These are phyloP conservation scores for Isabelozyma heimii DNA, from an alignment of 805 yeast genomes.

Conservation along the genomic window DNA sequence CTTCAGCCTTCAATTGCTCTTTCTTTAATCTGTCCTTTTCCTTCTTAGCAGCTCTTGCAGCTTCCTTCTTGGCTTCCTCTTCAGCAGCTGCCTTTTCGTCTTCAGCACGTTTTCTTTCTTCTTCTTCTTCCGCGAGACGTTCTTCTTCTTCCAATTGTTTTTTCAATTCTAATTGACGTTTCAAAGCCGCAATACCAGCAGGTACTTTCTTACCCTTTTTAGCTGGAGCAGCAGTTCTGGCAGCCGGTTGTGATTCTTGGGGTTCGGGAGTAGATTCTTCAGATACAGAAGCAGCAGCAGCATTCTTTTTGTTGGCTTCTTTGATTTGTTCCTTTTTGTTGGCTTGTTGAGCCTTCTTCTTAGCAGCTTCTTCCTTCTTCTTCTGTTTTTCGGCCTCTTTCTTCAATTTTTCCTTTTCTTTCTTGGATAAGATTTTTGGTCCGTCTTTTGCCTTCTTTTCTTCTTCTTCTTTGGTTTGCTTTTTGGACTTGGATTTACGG, in stretches of 20 bases:
- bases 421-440: conserved; percentile 81
- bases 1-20: conserved; percentile 94
- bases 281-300: conserved; percentile 26
- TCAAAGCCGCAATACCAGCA: conserved; percentile 89
- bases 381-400: conserved; percentile 87
- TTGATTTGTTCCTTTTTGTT: conserved; percentile 57
- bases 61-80: conserved; percentile 67
- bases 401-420: conserved; percentile 92
- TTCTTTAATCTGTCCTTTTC: conserved; percentile 84
- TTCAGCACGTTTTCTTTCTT: conserved; percentile 45
- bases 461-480: conserved; percentile 63
- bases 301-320: conserved; percentile 43
- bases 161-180: conserved; percentile 81
- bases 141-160: conserved; percentile 87
- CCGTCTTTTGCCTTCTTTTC: conserved; percentile 51
- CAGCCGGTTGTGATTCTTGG: conserved; percentile 33
- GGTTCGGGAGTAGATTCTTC: conserved; percentile 33
- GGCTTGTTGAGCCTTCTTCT: conserved; percentile 72
- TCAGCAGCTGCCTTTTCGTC: conserved; percentile 50
- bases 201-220: conserved; percentile 78
- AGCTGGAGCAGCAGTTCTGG: conserved; percentile 28
- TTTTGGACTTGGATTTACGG: conserved; percentile 75
- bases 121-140: conserved; percentile 68
- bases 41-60: conserved; percentile 61
- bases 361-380: conserved; percentile 86